Conservation (phyloP, 805 yeast genomes). For the Pichia occidentalis region DNA sequence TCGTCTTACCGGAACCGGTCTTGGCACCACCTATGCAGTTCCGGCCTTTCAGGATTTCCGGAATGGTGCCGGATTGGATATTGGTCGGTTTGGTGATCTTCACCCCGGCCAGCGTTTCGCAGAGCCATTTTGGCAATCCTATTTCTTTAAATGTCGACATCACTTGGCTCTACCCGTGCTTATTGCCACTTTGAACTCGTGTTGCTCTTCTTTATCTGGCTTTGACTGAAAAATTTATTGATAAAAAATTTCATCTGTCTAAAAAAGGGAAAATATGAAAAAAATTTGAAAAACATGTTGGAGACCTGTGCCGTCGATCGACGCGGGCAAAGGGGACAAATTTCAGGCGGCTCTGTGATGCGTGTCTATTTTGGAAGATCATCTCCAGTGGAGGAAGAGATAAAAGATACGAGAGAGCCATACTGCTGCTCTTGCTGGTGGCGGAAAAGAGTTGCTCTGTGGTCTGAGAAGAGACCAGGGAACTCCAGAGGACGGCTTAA, state of each 20-base stretch:
- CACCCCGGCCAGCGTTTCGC: slow-evolving; percentile 76
- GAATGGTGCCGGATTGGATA: slow-evolving; percentile 85
- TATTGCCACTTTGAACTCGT: neutral
- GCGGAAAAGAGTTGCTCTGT: no score
- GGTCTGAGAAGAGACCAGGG: neutral
- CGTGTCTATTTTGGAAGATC: no score
- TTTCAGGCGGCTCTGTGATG: no score
- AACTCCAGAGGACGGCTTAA: no score
- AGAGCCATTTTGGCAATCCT: slow-evolving; percentile 83
- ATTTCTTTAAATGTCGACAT: slow-evolving; percentile 30
- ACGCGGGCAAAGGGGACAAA: no score
- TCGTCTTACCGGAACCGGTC: slow-evolving; percentile 97
- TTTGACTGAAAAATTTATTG: no score
- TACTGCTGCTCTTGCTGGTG: no score
- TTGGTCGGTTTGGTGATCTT: slow-evolving; percentile 76
- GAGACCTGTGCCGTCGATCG: no score
- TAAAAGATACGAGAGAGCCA: no score
- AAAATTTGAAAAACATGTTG: neutral
- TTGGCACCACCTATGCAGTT: slow-evolving; percentile 98
- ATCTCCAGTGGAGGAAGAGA: no score
- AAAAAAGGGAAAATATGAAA: neutral
- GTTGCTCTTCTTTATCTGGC: no score
- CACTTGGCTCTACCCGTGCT: neutral
- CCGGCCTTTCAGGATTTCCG: slow-evolving; percentile 71
- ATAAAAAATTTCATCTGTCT: no score